These are phyloP conservation scores for Coemansia sp. DNA, from an alignment of 192 early-diverging fungal species.

Conservation along the genomic window DNA sequence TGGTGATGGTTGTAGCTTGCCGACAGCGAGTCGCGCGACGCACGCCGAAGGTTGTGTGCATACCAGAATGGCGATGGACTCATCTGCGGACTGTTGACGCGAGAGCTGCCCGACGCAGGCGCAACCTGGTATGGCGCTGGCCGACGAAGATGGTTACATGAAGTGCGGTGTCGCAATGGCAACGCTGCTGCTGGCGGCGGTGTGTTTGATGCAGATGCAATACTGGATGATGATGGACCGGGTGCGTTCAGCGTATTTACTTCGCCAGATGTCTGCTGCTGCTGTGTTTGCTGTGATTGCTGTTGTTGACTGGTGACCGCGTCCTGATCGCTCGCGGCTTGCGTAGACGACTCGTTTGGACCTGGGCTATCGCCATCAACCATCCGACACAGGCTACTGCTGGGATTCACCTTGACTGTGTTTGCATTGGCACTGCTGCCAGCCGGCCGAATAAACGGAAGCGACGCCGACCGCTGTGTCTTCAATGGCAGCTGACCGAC, in stretches of 20 bases:
- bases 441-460: slow-evolving; percentile 40
- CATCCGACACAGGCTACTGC: slow-evolving; percentile 37
- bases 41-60: slow-evolving; percentile 27
- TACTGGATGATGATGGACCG: neutral
- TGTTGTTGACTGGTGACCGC: neutral
- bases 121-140: slow-evolving; percentile 46
- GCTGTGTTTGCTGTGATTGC: neutral
- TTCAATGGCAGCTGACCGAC: slow-evolving; percentile 28
- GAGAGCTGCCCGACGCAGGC: slow-evolving; percentile 22
- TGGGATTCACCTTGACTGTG: slow-evolving; percentile 19
- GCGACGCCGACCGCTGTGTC: slow-evolving; percentile 52
- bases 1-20: slow-evolving; percentile 12
- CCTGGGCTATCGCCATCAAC: slow-evolving; percentile 21
- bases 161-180: slow-evolving; percentile 46
- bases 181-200: slow-evolving; percentile 21
- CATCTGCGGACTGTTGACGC: slow-evolving; percentile 46
- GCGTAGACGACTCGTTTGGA: slow-evolving; percentile 1
- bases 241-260: neutral
- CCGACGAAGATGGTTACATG: slow-evolving; percentile 42
- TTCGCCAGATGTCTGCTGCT: neutral
- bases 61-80: slow-evolving; percentile 44
- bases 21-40: slow-evolving; percentile 41
- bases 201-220: slow-evolving; percentile 20
- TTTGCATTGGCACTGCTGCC: neutral
- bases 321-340: neutral